Base-by-base conservation (phyloP, 192 early-diverging fungal genomes). In the Umbelopsis ramanniana region DNA sequence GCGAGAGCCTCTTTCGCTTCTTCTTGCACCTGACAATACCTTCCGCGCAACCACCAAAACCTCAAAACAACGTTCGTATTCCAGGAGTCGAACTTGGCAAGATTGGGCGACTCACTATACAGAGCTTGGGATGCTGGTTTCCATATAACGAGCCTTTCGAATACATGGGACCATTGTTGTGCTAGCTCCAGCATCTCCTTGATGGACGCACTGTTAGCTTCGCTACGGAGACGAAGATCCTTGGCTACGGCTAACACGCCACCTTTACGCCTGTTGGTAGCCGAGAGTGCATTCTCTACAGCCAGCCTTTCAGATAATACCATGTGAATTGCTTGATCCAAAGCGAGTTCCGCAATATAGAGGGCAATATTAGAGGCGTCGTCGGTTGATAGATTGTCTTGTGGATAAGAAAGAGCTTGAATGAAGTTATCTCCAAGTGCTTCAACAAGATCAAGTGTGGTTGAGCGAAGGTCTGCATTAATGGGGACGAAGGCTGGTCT, bases 21-120 rank as follows among this genome's bases (percentile, higher is more conserved):
- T 35, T 60, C 57, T 43, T 50, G 45, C 15, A 57, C 57, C 26
- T 66, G 71, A 14, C 55, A 57, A 24, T 40, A 22, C 35, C 63
- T 66, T 10, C 71, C 71, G 6, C 38, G 12, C 5, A 72, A 24
- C 55, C 40, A 46, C 71, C 71, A 72, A 60, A 66, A 72, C 6
- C 71, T 11, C 8, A 66, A 33, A 2, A 72, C 26, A 37, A 52
- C 7, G 8, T 70, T 33, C 8, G 23, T 63, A 37, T 63, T 35
- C 26, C 26, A 63, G 17, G 57, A 4, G 4, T 63, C 57, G 4
- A 63, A 37, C 2, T 10, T 26, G 3, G 57, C 19, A 37, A 63
- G 24, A 37, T 63, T 63, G 15, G 33, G 10, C 15, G 57, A 17
- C 2, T 63, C 57, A 14, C 57, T 63, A 15, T 17, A 17, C 33